Base-by-base conservation (phyloP, 805 yeast species). In the Teunomyces funiuensis region DNA sequence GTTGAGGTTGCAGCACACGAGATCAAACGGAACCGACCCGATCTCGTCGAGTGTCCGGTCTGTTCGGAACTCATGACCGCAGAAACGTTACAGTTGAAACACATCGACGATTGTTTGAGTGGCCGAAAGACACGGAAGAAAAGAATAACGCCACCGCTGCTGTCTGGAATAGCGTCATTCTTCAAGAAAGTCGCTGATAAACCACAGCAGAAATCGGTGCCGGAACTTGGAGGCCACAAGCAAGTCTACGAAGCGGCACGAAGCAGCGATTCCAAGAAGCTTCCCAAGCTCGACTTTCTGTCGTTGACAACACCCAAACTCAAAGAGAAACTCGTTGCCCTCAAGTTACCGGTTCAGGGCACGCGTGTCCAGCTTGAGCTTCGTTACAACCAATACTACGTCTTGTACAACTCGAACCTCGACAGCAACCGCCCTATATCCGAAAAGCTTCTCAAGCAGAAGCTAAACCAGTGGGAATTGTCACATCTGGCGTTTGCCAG, bases 341-440 rank as follows among this genome's bases (percentile, higher is more conserved):
- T 78, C 16, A 77, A 78, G 10, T 59, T 90, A 5, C 76, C 89
- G 0, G 69, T 79, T 0, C 60, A 57, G 7, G 98, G 97, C 0
- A 61, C 83, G 1, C 69, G 87, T 45, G 63, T 63, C 11, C 82
- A 78, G 47, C 54, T 89, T 51, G 90, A 86, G 45, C 63, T 75
- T 14, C 64, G 98, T 29, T 85, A 85, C 55, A 82, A 79, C 46
- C 91, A 89, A 49, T 90, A 81, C 66, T 79, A 84, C 42, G 78
- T 82, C 23, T 55, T 88, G 8, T 85, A 83, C 80, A 90, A 90
- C 55, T 82, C 96, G 9, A 88, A 88, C 54, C 73, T 82, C 31
- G 96, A 88, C 55, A 76, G 89, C 5, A 65, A 76, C 26, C 71
- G 69, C 22, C 96, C 96, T 0, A 77, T 76, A 3, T 61, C 77